Conservation (phyloP, 805 yeast species). For the Starmerella apicola region DNA sequence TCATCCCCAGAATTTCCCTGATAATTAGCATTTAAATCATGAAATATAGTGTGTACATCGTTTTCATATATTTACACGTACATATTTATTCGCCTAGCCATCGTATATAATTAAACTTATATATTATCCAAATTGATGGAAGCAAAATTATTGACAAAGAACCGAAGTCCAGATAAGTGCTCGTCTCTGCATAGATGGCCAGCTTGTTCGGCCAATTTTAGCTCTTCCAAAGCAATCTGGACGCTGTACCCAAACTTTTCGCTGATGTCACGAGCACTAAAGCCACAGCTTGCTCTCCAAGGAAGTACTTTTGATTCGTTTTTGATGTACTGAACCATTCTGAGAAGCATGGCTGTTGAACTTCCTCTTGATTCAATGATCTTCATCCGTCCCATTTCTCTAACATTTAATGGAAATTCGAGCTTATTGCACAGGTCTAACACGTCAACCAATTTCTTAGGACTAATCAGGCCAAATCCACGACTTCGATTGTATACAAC, state of each 20-base stretch:
- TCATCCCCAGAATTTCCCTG: slow-evolving; percentile 4
- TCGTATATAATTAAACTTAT: too few relatives aligned
- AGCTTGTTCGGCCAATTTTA: slow-evolving; percentile 42
- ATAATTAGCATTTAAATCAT: not conserved
- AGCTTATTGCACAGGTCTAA: slow-evolving; percentile 44
- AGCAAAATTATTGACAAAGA: slow-evolving; percentile 38
- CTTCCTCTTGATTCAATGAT: slow-evolving; percentile 26
- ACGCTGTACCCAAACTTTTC: slow-evolving; percentile 51
- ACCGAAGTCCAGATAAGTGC: slow-evolving; percentile 52
- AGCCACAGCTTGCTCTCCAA: slow-evolving; percentile 24
- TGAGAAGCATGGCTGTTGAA: slow-evolving; percentile 12
- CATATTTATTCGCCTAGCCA: too few relatives aligned
- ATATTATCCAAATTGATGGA: too few relatives aligned
- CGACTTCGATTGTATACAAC: slow-evolving; percentile 53
- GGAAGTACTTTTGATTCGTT: slow-evolving; percentile 9
- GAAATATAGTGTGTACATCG: not conserved
- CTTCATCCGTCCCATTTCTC: slow-evolving; percentile 27
- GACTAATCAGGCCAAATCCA: slow-evolving; percentile 54
- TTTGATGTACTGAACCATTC: slow-evolving; percentile 17
- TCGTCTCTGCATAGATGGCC: slow-evolving; percentile 57
- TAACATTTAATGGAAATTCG: slow-evolving; percentile 42
- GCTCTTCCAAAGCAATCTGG: slow-evolving; percentile 51
- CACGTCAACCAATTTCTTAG: slow-evolving; percentile 54
- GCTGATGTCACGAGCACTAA: slow-evolving; percentile 33
- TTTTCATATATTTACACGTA: too few relatives aligned